Evolutionary conservation across 352 stramenopile genomes (phyloP).

Genomic region (Phytophthora europaea): DNA sequence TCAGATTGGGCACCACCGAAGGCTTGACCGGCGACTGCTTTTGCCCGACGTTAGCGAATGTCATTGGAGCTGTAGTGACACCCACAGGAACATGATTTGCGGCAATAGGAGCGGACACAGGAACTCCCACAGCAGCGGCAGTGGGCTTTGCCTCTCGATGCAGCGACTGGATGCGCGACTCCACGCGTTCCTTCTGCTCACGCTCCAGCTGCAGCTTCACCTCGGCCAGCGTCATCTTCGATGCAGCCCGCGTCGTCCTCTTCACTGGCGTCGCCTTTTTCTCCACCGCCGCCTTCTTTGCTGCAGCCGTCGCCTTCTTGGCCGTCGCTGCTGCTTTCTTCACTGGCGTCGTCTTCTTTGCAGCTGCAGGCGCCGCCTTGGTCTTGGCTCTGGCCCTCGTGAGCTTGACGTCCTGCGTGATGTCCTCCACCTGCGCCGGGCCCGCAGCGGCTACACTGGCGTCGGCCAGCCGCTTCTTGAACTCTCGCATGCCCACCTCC

Average conservation of each 20-base stretch:
- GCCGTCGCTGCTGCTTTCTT: conserved; percentile 5
- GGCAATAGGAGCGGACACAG: neutral
- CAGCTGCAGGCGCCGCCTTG: conserved; percentile 2
- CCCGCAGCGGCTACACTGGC: too few relatives aligned
- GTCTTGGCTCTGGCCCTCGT: conserved; percentile 12
- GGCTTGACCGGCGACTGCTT: neutral
- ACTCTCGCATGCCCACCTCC: conserved; percentile 76
- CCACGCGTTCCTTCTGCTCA: conserved; percentile 64
- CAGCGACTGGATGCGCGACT: conserved; percentile 60
- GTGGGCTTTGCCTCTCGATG: conserved; percentile 13
- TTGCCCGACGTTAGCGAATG: neutral
- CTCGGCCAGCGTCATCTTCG: conserved; percentile 46
- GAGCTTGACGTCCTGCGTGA: conserved; percentile 25
- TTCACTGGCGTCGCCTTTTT: neutral
- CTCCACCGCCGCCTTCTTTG: conserved; percentile 13
- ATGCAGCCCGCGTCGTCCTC: neutral
- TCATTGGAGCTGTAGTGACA: neutral
- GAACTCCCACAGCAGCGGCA: neutral
- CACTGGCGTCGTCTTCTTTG: conserved; percentile 20
- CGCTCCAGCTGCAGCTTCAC: conserved; percentile 54
- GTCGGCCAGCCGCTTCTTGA: conserved; percentile 62
- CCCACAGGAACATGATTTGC: neutral
- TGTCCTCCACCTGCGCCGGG: conserved; percentile 18
- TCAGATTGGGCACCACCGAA: neutral
- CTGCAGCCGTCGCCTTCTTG: neutral